Evolutionary conservation across 176 grass and related monocot genomes (phyloP), one percentile per base, ranked within the genome.

Genomic region (Ensete ventricosum): DNA sequence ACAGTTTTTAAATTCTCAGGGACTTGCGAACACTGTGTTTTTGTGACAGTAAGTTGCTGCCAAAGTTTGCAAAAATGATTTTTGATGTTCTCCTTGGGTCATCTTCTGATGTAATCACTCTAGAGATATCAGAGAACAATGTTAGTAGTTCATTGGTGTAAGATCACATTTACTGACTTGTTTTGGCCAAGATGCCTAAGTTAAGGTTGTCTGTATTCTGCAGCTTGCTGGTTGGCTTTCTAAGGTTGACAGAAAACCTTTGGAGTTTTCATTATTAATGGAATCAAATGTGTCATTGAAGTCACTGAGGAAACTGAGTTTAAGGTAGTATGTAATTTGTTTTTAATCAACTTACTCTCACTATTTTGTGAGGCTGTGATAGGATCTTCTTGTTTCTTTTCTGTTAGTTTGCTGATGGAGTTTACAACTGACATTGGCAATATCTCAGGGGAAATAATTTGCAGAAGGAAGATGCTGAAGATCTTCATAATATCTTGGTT

Each of bases 401-500:
- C 26, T 75, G 67, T 69, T 81, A 62, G 59, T 77, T 16, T 62
- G 50, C 54, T 72, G 5, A 74, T 67, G 48, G 48, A 70, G 9
- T 70, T 70, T 50, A 14, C 10, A 8, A 26, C 26, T 65, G 67
- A 51, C 17, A 34, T 70, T 50, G 43, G 6, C 51, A 70, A 14
- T 43, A 16, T 86, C 73, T 49, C 73, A 98, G 95, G 84, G 84
- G 84, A 24, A 98, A 89, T 75, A 83, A 88, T 87, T 91, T 98
- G 54, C 78, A 84, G 26, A 71, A 82, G 54, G 54, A 76, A 1
- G 95, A 98, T 89, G 67, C 89, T 69, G 82, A 89, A 62, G 90
- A 84, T 78, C 86, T 98, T 80, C 55, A 68, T 64, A 79, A 80
- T 71, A 82, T 98, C 72, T 80, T 98, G 87, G 74, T 79, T 81